Conservation (phyloP, 331 rosid genomes). For the Pyrus hybrid region DNA sequence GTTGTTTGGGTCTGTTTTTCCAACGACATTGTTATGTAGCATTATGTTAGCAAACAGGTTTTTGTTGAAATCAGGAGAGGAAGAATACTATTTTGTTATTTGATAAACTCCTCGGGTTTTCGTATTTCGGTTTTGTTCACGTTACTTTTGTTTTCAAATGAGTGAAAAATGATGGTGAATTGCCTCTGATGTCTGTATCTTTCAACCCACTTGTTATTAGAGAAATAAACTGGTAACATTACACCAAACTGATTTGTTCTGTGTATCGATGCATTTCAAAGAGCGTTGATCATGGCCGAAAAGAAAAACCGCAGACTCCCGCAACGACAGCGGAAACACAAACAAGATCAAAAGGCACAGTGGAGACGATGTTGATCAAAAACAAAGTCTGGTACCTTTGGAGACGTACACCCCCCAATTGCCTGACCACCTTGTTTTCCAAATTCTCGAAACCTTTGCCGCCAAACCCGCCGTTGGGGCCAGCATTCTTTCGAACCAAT, state of each 20-base stretch:
- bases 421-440: neutral
- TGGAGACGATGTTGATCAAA: too few relatives aligned
- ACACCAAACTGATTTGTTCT: too few relatives aligned
- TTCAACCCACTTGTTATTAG: too few relatives aligned
- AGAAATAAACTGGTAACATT: too few relatives aligned
- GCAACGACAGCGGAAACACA: too few relatives aligned
- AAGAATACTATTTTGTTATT: neutral
- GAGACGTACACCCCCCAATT: too few relatives aligned
- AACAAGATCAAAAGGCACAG: too few relatives aligned
- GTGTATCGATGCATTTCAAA: too few relatives aligned
- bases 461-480: neutral
- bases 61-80: conserved; percentile 1
- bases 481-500: neutral
- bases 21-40: neutral
- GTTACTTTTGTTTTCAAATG: neutral
- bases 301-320: too few relatives aligned
- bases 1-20: neutral
- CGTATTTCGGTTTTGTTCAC: neutral
- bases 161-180: neutral
- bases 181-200: neutral
- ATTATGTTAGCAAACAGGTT: neutral
- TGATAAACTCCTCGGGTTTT: neutral
- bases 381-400: too few relatives aligned
- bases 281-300: too few relatives aligned
- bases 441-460: neutral